Percentiles rank a stretch among this genome's conserved stretches.
Conservation (phyloP, 202 grass and related monocot species). For the Panicum hallii region DNA sequence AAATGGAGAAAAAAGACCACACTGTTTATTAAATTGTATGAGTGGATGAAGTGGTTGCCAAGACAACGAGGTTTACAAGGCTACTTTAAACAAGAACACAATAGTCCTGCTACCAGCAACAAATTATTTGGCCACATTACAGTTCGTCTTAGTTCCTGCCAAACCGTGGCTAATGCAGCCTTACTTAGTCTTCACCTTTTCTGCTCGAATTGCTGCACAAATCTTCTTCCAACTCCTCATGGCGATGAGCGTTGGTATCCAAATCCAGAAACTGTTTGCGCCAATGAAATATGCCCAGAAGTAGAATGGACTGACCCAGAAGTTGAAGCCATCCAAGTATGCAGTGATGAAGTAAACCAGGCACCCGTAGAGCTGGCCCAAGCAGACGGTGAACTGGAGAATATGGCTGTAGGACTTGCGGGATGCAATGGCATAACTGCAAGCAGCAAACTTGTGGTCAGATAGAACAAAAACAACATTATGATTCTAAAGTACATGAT, state of each 20-base stretch:
- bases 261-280: conserved; percentile 72
- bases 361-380: conserved; percentile 83
- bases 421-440: conserved; percentile 77
- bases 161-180: not conserved
- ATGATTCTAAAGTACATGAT: not conserved
- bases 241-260: conserved; percentile 71
- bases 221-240: conserved; percentile 73
- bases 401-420: conserved; percentile 74
- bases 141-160: not conserved
- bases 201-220: conserved; percentile 33
- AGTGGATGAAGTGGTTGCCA: not conserved
- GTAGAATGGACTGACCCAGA: conserved; percentile 67
- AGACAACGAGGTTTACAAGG: not conserved
- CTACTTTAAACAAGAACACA: not conserved
- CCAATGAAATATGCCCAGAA: conserved; percentile 87
- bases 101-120: not conserved
- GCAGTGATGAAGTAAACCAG: conserved; percentile 79
- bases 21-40: not conserved
- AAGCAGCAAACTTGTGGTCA: conserved; percentile 25
- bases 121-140: not conserved
- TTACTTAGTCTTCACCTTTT: conserved; percentile 56
- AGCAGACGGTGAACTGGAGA: conserved; percentile 74
- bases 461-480: not conserved
- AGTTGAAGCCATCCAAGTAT: conserved; percentile 80
- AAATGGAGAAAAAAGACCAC: not conserved